Base-by-base conservation (phyloP, 345 rosid genomes). In the Populus alba region DNA sequence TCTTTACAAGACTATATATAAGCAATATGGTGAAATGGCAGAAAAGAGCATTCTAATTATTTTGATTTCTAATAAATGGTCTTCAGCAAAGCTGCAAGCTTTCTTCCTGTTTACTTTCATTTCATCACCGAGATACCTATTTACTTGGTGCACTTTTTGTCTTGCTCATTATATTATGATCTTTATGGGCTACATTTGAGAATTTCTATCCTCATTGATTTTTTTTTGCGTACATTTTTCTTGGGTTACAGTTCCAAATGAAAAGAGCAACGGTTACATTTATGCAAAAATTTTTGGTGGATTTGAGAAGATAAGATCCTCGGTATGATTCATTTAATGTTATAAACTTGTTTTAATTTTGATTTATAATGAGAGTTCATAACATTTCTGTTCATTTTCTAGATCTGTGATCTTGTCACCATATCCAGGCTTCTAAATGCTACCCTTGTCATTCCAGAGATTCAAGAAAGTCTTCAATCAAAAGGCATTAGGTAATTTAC, bases 381-480 rank as follows among this genome's bases (percentile, higher is more conserved):
- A 55, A 85, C 83, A 13, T 82, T 77, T 83, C 83, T 90, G 87
- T 85, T 86, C 86, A 85, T 88, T 92, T 87, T 90, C 91, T 92
- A 97, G 98, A 91, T 97, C 82, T 94, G 98, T 88, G 99, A 97
- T 92, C 98, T 97, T 91, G 99, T 97, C 87, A 88, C 94, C 88
- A 89, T 97, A 87, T 88, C 99, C 90, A 94, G 98, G 94, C 99
- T 97, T 87, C 84, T 97, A 81, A 97, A 97, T 91, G 99, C 98
- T 88, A 97, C 99, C 78, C 99, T 97, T 86, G 91, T 94, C 87
- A 88, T 97, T 89, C 99, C 99, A 77, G 99, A 97, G 90, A 89
- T 97, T 84, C 99, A 97, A 87, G 90, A 92, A 80, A 89, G 90
- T 88, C 91, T 91, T 76, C 96, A 88, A 77, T 89, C 97, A 27